Evolutionary conservation across 495 filamentous ascomycete genomes (phyloP).

Genomic region (Penicillium verhagenii): DNA sequence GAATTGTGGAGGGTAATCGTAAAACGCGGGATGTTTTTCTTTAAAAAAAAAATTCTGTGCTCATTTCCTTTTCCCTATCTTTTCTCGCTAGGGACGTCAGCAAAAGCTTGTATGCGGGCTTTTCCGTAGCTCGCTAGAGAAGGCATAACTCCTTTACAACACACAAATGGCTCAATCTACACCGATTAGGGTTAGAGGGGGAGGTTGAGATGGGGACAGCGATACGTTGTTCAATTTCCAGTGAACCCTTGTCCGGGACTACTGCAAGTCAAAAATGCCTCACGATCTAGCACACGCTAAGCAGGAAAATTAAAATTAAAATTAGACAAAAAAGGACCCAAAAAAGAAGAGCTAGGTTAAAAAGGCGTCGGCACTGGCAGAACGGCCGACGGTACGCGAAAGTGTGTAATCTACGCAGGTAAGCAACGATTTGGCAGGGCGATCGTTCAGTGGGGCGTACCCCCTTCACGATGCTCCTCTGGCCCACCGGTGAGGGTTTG

Average conservation of each 20-base stretch:
- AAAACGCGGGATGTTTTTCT: no score
- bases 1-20: neutral
- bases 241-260: constrained; percentile 4
- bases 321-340: no score
- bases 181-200: constrained; percentile 1
- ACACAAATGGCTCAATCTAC: neutral
- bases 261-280: constrained; percentile 23
- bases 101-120: neutral
- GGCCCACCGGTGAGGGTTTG: constrained; percentile 33
- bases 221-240: neutral
- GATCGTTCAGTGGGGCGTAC: constrained; percentile 24
- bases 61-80: neutral
- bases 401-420: constrained; percentile 5
- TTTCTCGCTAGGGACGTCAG: neutral
- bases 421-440: constrained; percentile 28
- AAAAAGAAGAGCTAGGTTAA: neutral
- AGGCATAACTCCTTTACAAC: no score
- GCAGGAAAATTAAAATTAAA: neutral
- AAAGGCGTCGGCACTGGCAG: constrained; percentile 4
- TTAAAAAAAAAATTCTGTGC: no score
- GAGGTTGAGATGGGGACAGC: no score
- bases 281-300: constrained; percentile 11
- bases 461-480: constrained; percentile 27
- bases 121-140: neutral
- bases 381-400: constrained; percentile 4